Percentiles rank a stretch among this genome's conserved stretches.
Conservation (phyloP, 2,329 filamentous ascomycete genomes). For the Sporothrix curviconia region DNA sequence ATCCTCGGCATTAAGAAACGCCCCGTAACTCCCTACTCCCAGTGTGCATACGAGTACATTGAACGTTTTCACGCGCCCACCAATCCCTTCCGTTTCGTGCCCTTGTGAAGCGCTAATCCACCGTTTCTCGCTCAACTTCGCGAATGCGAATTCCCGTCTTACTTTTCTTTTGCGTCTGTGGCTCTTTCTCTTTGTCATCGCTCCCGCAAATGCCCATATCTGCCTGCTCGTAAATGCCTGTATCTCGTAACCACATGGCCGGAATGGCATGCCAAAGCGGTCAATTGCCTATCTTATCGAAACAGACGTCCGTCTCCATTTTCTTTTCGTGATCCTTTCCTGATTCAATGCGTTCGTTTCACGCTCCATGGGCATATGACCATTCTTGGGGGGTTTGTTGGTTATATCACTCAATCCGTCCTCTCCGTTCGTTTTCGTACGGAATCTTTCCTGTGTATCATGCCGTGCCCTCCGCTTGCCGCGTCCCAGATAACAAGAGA, state of each 20-base stretch:
- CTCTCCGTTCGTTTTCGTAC: neutral
- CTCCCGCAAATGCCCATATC: neutral
- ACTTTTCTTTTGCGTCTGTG: neutral
- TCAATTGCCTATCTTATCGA: slow-evolving; percentile 6
- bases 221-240: neutral
- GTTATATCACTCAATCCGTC: no score
- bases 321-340: slow-evolving; percentile 1
- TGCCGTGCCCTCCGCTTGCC: neutral
- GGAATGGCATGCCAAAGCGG: no score
- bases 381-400: neutral
- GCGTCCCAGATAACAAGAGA: neutral
- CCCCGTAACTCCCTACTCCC: no score
- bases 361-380: neutral
- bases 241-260: neutral
- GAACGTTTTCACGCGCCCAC: no score
- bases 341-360: neutral
- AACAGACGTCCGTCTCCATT: neutral
- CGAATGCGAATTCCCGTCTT: neutral
- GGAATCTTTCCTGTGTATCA: neutral
- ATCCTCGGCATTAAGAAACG: neutral
- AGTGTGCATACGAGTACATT: no score
- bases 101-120: neutral
- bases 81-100: neutral
- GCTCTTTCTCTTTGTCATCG: no score
- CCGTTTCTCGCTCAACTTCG: neutral